These are phyloP conservation scores for Capsicum baccatum DNA, from an alignment of 257 asterid species.

Conservation along the genomic window DNA sequence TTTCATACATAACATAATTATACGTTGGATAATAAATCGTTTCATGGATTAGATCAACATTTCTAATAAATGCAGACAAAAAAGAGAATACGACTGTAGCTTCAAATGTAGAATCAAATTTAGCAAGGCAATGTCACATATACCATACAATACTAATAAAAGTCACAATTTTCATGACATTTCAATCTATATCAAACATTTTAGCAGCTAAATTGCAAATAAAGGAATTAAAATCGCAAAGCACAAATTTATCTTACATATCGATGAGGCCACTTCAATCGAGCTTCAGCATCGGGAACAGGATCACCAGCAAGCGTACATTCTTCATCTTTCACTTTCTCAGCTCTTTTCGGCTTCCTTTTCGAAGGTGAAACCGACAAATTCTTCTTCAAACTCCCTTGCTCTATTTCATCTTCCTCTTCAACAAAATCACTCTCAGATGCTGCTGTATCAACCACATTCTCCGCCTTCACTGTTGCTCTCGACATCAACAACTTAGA, in stretches of 20 bases:
- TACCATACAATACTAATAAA: not conserved
- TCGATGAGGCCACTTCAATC: slow-evolving; percentile 61
- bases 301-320: slow-evolving; percentile 48
- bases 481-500: not conserved
- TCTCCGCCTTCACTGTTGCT: not conserved
- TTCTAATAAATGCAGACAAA: no score
- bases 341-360: slow-evolving; percentile 5
- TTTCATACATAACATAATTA: slow-evolving; percentile 11
- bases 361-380: not conserved
- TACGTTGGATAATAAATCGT: no score
- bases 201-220: not conserved
- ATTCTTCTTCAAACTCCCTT: not conserved
- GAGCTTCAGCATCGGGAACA: slow-evolving; percentile 51
- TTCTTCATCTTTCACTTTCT: slow-evolving; percentile 25
- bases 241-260: slow-evolving; percentile 25
- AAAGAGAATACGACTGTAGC: no score
- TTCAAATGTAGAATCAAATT: no score
- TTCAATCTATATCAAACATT: not conserved
- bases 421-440: slow-evolving; percentile 30
- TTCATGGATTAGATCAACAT: no score
- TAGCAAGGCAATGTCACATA: not conserved
- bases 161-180: not conserved
- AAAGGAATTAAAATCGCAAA: not conserved
- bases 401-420: slow-evolving; percentile 27
- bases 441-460: not conserved